Conservation (phyloP, 768 basidiomycete species). For the Boletus tylopilopsis region DNA sequence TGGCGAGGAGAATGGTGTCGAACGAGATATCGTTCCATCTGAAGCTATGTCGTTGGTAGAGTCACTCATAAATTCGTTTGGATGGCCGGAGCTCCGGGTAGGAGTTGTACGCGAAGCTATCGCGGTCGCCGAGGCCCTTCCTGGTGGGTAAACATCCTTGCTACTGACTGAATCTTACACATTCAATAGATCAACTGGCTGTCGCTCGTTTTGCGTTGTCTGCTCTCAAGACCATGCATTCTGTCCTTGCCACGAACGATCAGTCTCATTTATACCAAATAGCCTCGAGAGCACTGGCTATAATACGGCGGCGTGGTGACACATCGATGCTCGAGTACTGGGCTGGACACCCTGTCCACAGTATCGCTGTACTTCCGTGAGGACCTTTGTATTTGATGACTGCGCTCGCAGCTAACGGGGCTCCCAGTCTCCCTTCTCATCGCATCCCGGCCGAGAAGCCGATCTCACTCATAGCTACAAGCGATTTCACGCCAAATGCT, state of each 20-base stretch:
- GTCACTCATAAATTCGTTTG: constrained; percentile 52
- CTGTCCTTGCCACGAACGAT: constrained; percentile 66
- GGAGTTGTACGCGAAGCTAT: constrained; percentile 92
- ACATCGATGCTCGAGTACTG: constrained; percentile 75
- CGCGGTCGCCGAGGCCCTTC: constrained; percentile 84
- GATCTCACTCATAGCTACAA: constrained; percentile 46
- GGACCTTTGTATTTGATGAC: constrained; percentile 7
- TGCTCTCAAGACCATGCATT: constrained; percentile 69
- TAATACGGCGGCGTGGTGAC: constrained; percentile 76
- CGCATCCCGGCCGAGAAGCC: constrained; percentile 75
- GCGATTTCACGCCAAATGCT: constrained; percentile 35
- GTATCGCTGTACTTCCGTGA: constrained; percentile 78
- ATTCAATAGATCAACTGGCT: constrained; percentile 65
- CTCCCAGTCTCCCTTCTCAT: constrained; percentile 60
- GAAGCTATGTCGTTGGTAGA: constrained; percentile 42
- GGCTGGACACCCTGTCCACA: constrained; percentile 77
- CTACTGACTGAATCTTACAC: constrained; percentile 1
- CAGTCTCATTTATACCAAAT: constrained; percentile 78
- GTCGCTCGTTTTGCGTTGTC: constrained; percentile 91
- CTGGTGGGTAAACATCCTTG: constrained; percentile 50
- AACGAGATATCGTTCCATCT: constrained; percentile 4
- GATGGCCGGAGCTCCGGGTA: constrained; percentile 94
- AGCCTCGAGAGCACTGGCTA: constrained; percentile 66
- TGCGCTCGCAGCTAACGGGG: constrained; percentile 2
- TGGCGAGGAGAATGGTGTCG: constrained; percentile 16